Evolutionary conservation across 768 basidiomycete genomes (phyloP).

Genomic region (Gloeostereum incarnatum): DNA sequence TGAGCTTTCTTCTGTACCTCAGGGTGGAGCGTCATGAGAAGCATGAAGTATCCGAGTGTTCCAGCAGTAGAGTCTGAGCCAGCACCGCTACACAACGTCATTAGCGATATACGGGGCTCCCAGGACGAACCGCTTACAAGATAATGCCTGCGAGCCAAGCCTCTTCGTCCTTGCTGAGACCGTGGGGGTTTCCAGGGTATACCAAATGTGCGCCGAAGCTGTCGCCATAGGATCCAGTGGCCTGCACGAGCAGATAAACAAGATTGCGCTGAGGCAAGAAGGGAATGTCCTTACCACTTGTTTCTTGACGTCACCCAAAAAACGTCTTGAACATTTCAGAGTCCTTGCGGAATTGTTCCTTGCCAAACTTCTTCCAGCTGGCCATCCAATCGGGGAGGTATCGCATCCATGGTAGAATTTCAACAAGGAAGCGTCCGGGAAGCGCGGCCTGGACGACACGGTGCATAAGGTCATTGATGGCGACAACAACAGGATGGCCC

Average conservation of each 20-base stretch:
- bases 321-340: neutral
- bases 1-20: slow-evolving; percentile 19
- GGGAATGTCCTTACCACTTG: neutral
- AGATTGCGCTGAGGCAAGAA: neutral
- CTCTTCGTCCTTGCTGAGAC: neutral
- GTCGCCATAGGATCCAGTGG: neutral
- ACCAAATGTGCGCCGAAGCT: neutral
- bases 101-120: neutral
- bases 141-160: neutral
- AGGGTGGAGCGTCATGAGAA: slow-evolving; percentile 10
- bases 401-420: slow-evolving; percentile 18
- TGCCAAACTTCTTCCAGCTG: slow-evolving; percentile 14
- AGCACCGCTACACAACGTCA: neutral
- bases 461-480: slow-evolving; percentile 6
- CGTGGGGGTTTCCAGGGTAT: neutral
- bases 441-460: slow-evolving; percentile 16
- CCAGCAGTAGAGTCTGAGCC: neutral
- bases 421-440: slow-evolving; percentile 21
- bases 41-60: slow-evolving; percentile 12
- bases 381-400: slow-evolving; percentile 15
- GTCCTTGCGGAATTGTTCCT: neutral
- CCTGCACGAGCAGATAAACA: neutral
- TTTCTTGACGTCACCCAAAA: neutral
- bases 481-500: neutral
- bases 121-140: neutral